Conservation (phyloP, 1,284 basidiomycete genomes). For the Grifola frondosa region DNA sequence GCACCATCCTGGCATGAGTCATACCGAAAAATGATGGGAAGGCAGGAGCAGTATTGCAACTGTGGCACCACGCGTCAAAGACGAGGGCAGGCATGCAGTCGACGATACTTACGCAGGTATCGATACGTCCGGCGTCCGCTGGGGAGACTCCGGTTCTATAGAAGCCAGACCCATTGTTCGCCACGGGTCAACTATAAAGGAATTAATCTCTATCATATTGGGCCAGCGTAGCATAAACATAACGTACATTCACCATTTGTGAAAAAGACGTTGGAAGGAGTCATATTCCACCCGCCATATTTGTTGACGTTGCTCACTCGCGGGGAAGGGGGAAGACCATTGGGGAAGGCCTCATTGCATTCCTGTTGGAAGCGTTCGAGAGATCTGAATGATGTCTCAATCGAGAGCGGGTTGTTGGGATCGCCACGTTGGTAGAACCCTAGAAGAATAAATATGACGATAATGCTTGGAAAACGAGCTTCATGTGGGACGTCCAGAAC, state of each 20-base stretch:
- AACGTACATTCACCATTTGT: constrained; percentile 50
- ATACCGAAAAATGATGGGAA: constrained; percentile 44
- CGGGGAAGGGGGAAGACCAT: constrained; percentile 39
- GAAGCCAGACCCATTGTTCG: constrained; percentile 52
- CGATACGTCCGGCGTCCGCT: constrained; percentile 37
- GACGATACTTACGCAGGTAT: constrained; percentile 38
- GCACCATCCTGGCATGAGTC: constrained; percentile 46
- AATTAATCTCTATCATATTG: background rate
- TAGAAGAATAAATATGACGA: constrained; percentile 15
- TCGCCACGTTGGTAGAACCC: constrained; percentile 51
- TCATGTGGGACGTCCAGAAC: constrained; percentile 1
- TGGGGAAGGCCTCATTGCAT: constrained; percentile 40
- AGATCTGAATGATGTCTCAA: constrained; percentile 46
- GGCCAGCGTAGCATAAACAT: background rate
- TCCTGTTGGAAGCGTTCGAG: constrained; percentile 44
- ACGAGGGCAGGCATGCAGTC: background rate
- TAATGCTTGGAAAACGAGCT: background rate
- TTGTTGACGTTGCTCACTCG: constrained; percentile 45
- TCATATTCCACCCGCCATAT: constrained; percentile 53
- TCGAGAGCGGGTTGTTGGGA: constrained; percentile 43
- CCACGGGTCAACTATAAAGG: constrained; percentile 48
- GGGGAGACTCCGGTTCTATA: constrained; percentile 46
- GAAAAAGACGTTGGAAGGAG: constrained; percentile 46
- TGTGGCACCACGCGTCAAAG: constrained; percentile 15
- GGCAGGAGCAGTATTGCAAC: constrained; percentile 38